Evolutionary conservation across 2,329 filamentous ascomycete genomes (phyloP).

Genomic region (Chaetoscypha palmicola): DNA sequence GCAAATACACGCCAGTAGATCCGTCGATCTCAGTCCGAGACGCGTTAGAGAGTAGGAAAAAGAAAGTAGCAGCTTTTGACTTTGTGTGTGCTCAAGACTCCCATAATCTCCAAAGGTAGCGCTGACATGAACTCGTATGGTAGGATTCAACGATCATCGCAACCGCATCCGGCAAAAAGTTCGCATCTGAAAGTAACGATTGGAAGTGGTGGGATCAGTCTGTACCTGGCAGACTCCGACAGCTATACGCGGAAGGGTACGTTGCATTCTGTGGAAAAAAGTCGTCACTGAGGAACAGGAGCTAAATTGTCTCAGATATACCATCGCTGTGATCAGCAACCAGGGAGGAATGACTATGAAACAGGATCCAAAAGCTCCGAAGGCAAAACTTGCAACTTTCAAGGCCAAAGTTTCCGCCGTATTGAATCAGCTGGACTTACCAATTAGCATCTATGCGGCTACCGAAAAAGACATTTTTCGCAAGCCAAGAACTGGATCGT

Average conservation of each 20-base stretch:
- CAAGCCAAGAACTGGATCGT: conserved; percentile 88
- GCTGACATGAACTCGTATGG: conserved; percentile 4
- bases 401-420: conserved; percentile 72
- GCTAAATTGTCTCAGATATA: conserved; percentile 46
- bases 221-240: conserved; percentile 60
- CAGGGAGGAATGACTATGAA: conserved; percentile 77
- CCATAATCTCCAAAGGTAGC: background rate
- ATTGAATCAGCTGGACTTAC: conserved; percentile 65
- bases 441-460: conserved; percentile 77
- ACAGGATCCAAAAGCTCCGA: conserved; percentile 62
- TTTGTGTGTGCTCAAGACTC: conserved; percentile 37
- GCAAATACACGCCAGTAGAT: conserved; percentile 52
- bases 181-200: conserved; percentile 62
- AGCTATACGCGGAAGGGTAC: conserved; percentile 63
- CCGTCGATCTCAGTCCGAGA: conserved; percentile 19
- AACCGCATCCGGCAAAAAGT: conserved; percentile 73
- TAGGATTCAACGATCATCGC: conserved; percentile 83
- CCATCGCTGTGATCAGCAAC: conserved; percentile 77
- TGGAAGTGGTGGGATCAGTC: conserved; percentile 89
- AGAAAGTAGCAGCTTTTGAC: conserved; percentile 67
- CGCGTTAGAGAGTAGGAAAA: conserved; percentile 31
- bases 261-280: conserved; percentile 12
- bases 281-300: background rate
- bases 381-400: conserved; percentile 68
- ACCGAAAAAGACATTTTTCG: conserved; percentile 75